These are phyloP conservation scores for Lentinula lateritia DNA, from an alignment of 768 basidiomycete species.

Conservation along the genomic window DNA sequence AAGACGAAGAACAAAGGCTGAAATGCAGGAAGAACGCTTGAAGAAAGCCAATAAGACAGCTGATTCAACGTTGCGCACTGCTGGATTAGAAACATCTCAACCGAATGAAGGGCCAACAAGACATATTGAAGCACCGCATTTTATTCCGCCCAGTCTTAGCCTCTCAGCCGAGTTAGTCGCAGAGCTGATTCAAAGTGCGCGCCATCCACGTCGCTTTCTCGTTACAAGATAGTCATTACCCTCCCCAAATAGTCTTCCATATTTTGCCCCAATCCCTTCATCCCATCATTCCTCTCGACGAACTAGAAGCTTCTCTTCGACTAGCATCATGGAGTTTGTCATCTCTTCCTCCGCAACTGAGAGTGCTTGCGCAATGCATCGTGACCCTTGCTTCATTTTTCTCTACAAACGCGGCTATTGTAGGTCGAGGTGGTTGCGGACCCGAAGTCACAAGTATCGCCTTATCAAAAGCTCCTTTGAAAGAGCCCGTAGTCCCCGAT, in stretches of 20 bases:
- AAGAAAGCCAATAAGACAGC: no score
- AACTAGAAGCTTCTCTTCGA: background rate
- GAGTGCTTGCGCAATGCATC: slow-evolving; percentile 7
- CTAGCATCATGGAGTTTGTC: background rate
- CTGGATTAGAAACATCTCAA: no score
- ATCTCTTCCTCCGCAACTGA: background rate
- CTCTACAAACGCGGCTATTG: slow-evolving; percentile 5
- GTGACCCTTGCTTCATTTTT: background rate
- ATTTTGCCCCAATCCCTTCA: background rate
- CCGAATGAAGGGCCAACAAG: background rate
- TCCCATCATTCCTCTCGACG: background rate
- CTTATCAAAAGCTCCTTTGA: background rate
- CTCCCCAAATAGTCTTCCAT: background rate
- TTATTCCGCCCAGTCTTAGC: background rate
- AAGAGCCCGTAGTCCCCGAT: background rate
- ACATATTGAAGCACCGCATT: background rate
- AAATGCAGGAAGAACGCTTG: background rate
- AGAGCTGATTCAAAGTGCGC: slow-evolving; percentile 2
- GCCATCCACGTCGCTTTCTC: background rate
- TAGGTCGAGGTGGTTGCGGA: background rate
- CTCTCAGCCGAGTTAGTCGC: background rate
- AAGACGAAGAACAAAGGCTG: background rate
- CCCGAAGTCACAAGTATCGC: background rate
- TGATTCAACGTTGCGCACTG: no score
- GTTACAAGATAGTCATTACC: background rate